Evolutionary conservation across 2,329 filamentous ascomycete genomes (phyloP).

Genomic region (Exophiala sp.): DNA sequence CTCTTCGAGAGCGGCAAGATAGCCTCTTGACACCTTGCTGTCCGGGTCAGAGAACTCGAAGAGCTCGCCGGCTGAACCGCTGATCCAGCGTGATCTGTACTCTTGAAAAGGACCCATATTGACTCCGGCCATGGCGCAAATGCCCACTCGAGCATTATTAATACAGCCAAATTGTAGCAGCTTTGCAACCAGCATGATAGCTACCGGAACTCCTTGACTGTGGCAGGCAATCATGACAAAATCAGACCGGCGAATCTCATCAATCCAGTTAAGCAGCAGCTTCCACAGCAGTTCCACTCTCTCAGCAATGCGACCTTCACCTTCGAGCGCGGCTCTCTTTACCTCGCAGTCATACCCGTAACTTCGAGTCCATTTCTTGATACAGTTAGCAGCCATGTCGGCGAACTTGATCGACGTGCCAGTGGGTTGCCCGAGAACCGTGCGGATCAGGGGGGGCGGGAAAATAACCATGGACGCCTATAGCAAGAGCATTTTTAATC

Average conservation of each 20-base stretch:
- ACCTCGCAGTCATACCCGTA: slow-evolving; percentile 74
- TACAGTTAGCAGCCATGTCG: slow-evolving; percentile 75
- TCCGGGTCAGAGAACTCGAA: slow-evolving; percentile 86
- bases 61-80: slow-evolving; percentile 84
- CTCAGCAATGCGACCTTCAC: slow-evolving; percentile 85
- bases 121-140: slow-evolving; percentile 87
- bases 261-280: slow-evolving; percentile 87
- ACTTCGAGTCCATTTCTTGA: slow-evolving; percentile 71
- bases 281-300: slow-evolving; percentile 92
- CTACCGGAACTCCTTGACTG: slow-evolving; percentile 90
- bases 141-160: slow-evolving; percentile 63
- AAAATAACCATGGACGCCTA: slow-evolving; percentile 91
- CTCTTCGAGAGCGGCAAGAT: slow-evolving; percentile 67
- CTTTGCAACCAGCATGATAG: slow-evolving; percentile 86
- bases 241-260: slow-evolving; percentile 79
- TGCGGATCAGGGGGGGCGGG: slow-evolving; percentile 80
- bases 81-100: slow-evolving; percentile 83
- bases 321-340: slow-evolving; percentile 89
- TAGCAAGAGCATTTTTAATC: slow-evolving; percentile 80
- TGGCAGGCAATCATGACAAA: slow-evolving; percentile 90
- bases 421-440: slow-evolving; percentile 87
- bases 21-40: slow-evolving; percentile 75
- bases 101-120: slow-evolving; percentile 89
- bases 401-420: slow-evolving; percentile 93
- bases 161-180: slow-evolving; percentile 85